phyloP scores from a whole-genome alignment of 352 stramenopile genomes.

The Pythium diclinum region DNA sequence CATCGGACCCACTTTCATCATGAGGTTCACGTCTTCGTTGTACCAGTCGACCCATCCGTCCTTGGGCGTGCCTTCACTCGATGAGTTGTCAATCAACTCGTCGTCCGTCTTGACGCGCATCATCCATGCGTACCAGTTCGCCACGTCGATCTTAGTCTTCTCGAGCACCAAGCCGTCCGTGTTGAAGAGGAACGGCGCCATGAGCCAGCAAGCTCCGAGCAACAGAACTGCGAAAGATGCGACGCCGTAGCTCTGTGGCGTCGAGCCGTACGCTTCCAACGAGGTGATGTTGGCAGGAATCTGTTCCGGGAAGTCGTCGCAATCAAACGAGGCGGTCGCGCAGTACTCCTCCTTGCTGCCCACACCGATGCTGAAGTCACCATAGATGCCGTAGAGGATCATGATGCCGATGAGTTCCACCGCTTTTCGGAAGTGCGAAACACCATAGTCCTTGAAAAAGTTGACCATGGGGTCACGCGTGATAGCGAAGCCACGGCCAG shows the following conservation, averaged over 20 bases:
- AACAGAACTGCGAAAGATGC: slow-evolving; percentile 82
- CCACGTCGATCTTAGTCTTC: slow-evolving; percentile 79
- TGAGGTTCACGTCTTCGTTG: slow-evolving; percentile 65
- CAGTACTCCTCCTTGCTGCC: slow-evolving; percentile 48
- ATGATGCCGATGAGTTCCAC: slow-evolving; percentile 84
- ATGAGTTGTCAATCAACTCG: slow-evolving; percentile 36
- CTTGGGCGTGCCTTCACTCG: slow-evolving; percentile 42
- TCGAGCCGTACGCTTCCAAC: slow-evolving; percentile 47
- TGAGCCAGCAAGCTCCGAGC: slow-evolving; percentile 76
- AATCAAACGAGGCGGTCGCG: slow-evolving; percentile 35
- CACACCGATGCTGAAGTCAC: slow-evolving; percentile 70
- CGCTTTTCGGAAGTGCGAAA: slow-evolving; percentile 87
- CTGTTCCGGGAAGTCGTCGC: slow-evolving; percentile 40
- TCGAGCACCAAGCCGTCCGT: slow-evolving; percentile 84
- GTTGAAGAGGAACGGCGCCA: slow-evolving; percentile 87
- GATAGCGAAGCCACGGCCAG: slow-evolving; percentile 84
- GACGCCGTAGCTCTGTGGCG: slow-evolving; percentile 74
- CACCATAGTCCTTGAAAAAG: slow-evolving; percentile 87
- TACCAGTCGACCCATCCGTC: slow-evolving; percentile 79
- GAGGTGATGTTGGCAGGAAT: slow-evolving; percentile 73
- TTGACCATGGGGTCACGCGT: slow-evolving; percentile 84
- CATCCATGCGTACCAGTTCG: slow-evolving; percentile 86
- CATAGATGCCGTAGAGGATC: slow-evolving; percentile 79
- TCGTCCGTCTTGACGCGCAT: slow-evolving; percentile 55
- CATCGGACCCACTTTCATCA: slow-evolving; percentile 62